Conservation (phyloP, 345 rosid genomes). For the Mallotus nudiflorus region DNA sequence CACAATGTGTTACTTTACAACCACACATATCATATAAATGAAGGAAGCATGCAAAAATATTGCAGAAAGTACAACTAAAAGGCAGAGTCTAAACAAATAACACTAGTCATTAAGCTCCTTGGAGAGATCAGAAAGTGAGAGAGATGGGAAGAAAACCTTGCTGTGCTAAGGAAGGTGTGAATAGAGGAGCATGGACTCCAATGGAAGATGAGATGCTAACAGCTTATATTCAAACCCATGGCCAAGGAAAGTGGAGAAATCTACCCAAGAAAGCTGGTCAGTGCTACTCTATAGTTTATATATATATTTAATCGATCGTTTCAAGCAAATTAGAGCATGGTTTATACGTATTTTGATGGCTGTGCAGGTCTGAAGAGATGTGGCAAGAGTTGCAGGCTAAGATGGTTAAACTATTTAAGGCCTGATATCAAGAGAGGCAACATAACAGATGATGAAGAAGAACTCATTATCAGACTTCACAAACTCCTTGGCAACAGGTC, state of each 20-base stretch:
- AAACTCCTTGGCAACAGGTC: constrained; percentile 81
- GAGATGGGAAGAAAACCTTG: constrained; percentile 62
- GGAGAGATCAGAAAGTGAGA: background rate
- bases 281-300: background rate
- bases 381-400: constrained; percentile 78
- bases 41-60: too few species aligned
- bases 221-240: constrained; percentile 47
- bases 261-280: constrained; percentile 67
- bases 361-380: constrained; percentile 60
- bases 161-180: constrained; percentile 52
- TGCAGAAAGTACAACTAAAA: too few species aligned
- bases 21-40: too few species aligned
- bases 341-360: too few species aligned
- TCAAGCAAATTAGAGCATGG: too few species aligned
- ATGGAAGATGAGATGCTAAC: constrained; percentile 58
- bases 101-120: background rate
- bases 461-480: constrained; percentile 78
- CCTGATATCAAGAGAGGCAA: constrained; percentile 82
- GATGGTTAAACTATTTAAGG: constrained; percentile 74
- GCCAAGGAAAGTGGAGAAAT: constrained; percentile 73
- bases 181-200: constrained; percentile 81
- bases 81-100: too few species aligned
- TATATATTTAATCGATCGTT: too few species aligned
- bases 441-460: constrained; percentile 73
- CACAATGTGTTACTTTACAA: too few species aligned